These are phyloP conservation scores for Obelidium mucronatum DNA, from an alignment of 192 early-diverging fungal species.

Conservation along the genomic window DNA sequence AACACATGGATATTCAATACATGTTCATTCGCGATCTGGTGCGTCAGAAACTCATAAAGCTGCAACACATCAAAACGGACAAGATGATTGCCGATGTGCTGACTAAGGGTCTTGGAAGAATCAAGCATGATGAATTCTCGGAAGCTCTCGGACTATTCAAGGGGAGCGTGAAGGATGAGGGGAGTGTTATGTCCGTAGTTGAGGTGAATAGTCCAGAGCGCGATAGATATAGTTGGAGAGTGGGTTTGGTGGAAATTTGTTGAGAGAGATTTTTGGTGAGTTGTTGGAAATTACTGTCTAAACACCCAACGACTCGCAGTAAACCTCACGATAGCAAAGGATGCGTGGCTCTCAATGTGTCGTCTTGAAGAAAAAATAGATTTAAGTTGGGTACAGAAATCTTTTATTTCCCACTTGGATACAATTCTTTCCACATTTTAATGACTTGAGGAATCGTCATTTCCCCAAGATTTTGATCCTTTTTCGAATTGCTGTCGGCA, in stretches of 20 bases:
- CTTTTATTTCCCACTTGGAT: constrained; percentile 13
- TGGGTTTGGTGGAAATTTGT: no score
- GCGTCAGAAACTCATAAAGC: neutral
- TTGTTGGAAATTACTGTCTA: no score
- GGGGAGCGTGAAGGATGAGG: no score
- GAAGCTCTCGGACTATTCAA: neutral
- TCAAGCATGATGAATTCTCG: neutral
- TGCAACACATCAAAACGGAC: neutral
- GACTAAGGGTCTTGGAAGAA: neutral
- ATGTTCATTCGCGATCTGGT: neutral
- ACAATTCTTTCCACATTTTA: constrained; percentile 20
- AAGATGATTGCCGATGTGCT: constrained; percentile 2
- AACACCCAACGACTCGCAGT: no score
- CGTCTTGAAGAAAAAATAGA: neutral
- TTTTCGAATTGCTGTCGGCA: neutral
- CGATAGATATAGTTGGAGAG: no score
- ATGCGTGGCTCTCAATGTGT: neutral
- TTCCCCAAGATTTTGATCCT: constrained; percentile 22
- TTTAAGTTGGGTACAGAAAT: neutral
- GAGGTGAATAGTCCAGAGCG: no score
- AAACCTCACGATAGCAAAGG: no score
- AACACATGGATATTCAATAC: constrained; percentile 18
- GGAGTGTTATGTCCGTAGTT: no score
- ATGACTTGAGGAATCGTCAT: constrained; percentile 21
- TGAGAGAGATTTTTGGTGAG: no score